Evolutionary conservation across 345 rosid species (phyloP).

Genomic region (Hypericum perforatum): DNA sequence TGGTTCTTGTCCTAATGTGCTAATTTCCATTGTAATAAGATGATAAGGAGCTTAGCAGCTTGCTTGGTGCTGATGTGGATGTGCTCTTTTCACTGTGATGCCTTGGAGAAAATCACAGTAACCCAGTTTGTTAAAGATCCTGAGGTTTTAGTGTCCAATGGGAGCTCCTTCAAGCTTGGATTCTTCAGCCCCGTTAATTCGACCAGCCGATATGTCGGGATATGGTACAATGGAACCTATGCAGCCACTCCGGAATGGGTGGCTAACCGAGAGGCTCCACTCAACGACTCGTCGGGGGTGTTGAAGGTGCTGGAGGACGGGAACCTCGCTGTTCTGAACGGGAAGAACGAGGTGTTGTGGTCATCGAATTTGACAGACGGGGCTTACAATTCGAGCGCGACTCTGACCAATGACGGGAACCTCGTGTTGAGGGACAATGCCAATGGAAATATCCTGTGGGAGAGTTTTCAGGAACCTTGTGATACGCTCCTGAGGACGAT

Average conservation of each 20-base stretch:
- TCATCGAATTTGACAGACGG: conserved; percentile 28
- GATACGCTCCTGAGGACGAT: conserved; percentile 24
- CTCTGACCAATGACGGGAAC: conserved; percentile 39
- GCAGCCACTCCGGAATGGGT: conserved; percentile 34
- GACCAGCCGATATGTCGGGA: conserved; percentile 36
- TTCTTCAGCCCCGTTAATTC: conserved; percentile 9
- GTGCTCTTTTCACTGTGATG: too few relatives aligned
- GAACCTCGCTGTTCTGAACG: conserved; percentile 31
- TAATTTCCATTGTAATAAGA: too few relatives aligned
- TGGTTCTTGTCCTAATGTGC: too few relatives aligned
- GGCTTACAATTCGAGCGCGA: conserved; percentile 19
- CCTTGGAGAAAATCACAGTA: too few relatives aligned
- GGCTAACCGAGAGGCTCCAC: conserved; percentile 39
- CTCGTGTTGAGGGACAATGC: conserved; percentile 27
- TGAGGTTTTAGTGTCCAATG: too few relatives aligned
- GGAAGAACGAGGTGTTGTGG: conserved; percentile 33
- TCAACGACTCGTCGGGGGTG: conserved; percentile 34
- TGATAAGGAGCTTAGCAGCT: too few relatives aligned
- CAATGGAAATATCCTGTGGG: conserved; percentile 32
- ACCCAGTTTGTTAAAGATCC: too few relatives aligned
- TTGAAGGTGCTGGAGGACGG: conserved; percentile 35
- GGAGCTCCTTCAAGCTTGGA: too few relatives aligned
- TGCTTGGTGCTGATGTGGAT: too few relatives aligned
- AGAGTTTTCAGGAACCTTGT: conserved; percentile 45
- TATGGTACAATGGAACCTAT: conserved; percentile 35